Percentiles rank a stretch among this genome's conserved stretches.
phyloP scores from a whole-genome alignment of 2,329 filamentous ascomycete genomes.

The Claviceps pazoutovae region DNA sequence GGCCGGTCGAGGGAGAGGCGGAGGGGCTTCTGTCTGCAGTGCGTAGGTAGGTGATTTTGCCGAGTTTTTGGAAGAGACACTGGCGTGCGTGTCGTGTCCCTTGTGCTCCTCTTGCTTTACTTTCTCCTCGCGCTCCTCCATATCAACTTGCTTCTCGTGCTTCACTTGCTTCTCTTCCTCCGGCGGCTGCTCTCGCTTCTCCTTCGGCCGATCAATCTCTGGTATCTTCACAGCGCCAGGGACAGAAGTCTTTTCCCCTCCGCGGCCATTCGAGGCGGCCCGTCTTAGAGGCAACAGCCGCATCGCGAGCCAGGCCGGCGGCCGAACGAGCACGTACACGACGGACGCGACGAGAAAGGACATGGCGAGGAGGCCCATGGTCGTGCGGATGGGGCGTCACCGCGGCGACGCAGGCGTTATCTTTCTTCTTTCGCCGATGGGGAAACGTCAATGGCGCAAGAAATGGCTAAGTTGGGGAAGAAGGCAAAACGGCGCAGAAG shows the following conservation, averaged over 20 bases:
- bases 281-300: conserved; percentile 13
- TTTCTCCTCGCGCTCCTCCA: no score
- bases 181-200: no score
- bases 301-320: conserved; percentile 32
- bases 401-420: no score
- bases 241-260: conserved; percentile 4
- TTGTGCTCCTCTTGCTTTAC: no score
- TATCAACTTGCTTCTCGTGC: no score
- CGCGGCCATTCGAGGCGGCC: not conserved
- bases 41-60: not conserved
- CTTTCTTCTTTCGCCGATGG: no score
- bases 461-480: no score
- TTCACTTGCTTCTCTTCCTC: no score
- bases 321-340: conserved; percentile 41
- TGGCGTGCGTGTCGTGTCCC: no score
- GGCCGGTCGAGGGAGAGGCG: conserved; percentile 15
- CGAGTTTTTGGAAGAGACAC: not conserved
- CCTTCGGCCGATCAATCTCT: no score
- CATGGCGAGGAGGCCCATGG: conserved; percentile 33
- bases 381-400: not conserved
- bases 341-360: conserved; percentile 49
- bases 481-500: no score
- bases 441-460: no score
- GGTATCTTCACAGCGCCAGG: not conserved
- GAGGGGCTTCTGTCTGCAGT: conserved; percentile 21